These are phyloP conservation scores for Neohortaea acidophila DNA, from an alignment of 495 filamentous ascomycete genomes.

Conservation along the genomic window DNA sequence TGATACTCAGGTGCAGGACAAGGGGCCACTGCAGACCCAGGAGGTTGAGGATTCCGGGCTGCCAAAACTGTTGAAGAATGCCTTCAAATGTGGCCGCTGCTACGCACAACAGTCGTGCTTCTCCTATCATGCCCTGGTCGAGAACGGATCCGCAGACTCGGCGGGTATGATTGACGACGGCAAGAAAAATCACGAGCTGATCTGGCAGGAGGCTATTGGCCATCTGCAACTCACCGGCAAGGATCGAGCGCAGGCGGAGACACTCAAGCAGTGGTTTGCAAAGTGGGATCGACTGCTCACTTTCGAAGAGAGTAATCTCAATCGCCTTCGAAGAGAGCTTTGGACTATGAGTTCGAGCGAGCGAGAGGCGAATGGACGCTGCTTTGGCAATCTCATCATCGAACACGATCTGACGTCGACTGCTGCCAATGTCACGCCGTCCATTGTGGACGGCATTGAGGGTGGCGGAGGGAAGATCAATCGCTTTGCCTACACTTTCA, in stretches of 20 bases:
- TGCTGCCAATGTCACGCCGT: neutral
- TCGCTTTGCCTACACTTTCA: conserved; percentile 68
- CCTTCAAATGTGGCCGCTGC: conserved; percentile 62
- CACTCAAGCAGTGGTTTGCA: conserved; percentile 71
- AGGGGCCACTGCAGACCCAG: neutral
- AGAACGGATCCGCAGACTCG: conserved; percentile 40
- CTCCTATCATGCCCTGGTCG: conserved; percentile 83
- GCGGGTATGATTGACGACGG: conserved; percentile 33
- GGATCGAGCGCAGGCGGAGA: conserved; percentile 59
- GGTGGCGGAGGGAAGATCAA: conserved; percentile 74
- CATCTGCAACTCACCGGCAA: conserved; percentile 35
- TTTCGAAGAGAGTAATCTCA: conserved; percentile 78
- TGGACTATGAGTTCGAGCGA: conserved; percentile 90
- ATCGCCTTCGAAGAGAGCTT: conserved; percentile 70
- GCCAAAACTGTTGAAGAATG: conserved; percentile 69
- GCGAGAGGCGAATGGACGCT: conserved; percentile 71
- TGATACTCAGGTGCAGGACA: neutral
- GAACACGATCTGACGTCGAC: conserved; percentile 35
- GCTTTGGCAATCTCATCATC: conserved; percentile 59
- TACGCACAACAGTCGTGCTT: conserved; percentile 83
- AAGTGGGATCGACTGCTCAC: conserved; percentile 91
- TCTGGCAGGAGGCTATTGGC: conserved; percentile 15
- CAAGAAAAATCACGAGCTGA: conserved; percentile 42
- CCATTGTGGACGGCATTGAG: conserved; percentile 9
- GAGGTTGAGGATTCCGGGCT: conserved; percentile 43